phyloP scores from a whole-genome alignment of 306 rosid species.

The Sophora flavescens region DNA sequence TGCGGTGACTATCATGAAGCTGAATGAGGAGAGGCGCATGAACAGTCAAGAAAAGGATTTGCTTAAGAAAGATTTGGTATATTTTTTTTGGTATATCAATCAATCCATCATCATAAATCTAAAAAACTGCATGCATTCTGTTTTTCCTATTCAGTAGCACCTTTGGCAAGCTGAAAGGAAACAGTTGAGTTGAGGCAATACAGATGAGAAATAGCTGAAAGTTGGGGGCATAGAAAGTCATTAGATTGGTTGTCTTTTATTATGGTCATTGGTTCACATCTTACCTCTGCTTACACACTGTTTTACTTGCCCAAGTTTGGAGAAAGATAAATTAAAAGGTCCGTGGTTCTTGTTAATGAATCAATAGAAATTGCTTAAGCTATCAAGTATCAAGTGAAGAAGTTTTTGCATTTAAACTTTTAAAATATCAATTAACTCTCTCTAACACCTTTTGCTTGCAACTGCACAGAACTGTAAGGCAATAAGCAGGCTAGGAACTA shows the following conservation, averaged over 20 bases:
- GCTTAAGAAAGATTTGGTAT: constrained; percentile 80
- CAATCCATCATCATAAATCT: constrained; percentile 8
- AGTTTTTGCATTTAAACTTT: background rate
- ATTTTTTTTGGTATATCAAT: constrained; percentile 21
- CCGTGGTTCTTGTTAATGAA: no score
- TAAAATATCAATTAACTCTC: background rate
- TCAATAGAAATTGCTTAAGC: no score
- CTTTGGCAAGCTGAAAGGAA: constrained; percentile 16
- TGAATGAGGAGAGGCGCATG: constrained; percentile 66
- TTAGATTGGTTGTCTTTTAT: no score
- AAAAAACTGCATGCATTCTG: background rate
- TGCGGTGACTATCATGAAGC: constrained; percentile 63
- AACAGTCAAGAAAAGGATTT: constrained; percentile 61
- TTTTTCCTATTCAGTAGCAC: constrained; percentile 29
- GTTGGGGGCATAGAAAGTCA: no score
- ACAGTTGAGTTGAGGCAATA: background rate
- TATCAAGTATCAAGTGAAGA: background rate
- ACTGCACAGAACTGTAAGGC: background rate
- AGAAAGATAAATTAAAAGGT: no score
- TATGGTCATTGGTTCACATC: no score
- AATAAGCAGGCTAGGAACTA: background rate
- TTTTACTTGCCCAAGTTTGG: no score
- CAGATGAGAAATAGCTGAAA: background rate
- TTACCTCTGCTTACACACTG: no score
- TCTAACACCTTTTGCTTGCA: background rate